These are phyloP conservation scores for Fagopyrum tataricum DNA, from an alignment of 148 eudicot genomes.

Conservation along the genomic window DNA sequence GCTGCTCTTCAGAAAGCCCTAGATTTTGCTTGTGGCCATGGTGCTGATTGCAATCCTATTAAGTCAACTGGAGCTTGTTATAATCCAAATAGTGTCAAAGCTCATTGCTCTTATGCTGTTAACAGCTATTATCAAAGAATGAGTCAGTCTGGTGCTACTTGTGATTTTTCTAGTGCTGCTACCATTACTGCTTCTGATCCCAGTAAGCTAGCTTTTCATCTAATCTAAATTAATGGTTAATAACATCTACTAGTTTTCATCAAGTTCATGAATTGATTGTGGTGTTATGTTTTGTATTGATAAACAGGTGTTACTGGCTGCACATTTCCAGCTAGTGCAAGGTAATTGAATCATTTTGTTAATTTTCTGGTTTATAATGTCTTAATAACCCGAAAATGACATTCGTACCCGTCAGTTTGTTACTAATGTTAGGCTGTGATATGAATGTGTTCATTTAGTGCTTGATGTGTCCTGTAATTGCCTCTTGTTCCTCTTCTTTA, in stretches of 20 bases:
- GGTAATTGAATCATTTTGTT: constrained; percentile 6
- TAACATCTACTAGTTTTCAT: neutral
- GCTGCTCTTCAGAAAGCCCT: constrained; percentile 8
- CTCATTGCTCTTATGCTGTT: constrained; percentile 13
- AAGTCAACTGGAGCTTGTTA: constrained; percentile 9
- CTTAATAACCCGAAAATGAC: neutral
- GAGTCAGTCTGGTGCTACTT: constrained; percentile 5
- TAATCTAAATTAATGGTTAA: neutral
- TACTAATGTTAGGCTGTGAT: constrained; percentile 4
- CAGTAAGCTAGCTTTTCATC: neutral
- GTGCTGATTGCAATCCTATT: constrained; percentile 8
- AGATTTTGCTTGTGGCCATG: constrained; percentile 14
- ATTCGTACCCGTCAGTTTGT: neutral
- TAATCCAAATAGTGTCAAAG: constrained; percentile 5
- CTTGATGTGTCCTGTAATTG: neutral
- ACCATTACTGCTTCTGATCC: neutral
- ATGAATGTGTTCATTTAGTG: neutral
- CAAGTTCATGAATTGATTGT: neutral
- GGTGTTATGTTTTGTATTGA: constrained; percentile 3
- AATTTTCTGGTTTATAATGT: neutral
- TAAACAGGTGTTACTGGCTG: constrained; percentile 9
- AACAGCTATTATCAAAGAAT: constrained; percentile 12
- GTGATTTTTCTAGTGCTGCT: constrained; percentile 9
- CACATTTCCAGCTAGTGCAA: constrained; percentile 12
- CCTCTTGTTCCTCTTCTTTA: constrained; percentile 1